Evolutionary conservation across 1,284 basidiomycete genomes (phyloP), one percentile per base, ranked within the genome.

Genomic region (Grifola frondosa): DNA sequence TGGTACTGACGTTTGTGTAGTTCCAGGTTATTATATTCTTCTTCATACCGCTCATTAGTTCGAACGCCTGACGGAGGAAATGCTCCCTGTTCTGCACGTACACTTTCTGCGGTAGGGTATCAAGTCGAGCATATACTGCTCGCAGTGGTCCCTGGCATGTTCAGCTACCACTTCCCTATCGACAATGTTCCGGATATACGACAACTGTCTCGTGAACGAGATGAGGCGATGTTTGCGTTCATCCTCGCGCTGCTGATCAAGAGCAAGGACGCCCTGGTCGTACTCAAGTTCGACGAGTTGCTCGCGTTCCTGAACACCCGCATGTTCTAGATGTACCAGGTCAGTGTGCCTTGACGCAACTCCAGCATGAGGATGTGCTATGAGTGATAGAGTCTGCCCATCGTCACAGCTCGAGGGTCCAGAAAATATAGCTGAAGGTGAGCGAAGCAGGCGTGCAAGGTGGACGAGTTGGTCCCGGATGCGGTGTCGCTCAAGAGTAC

Each of bases 61-160:
- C n/a, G n/a, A n/a, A n/a, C n/a, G n/a, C n/a, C n/a, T n/a, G n/a
- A n/a, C 65, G 96, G 95, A 99, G 63, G 95, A 99, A 50, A 62
- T 93, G 5, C 68, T 97, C n/a, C 3, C 95, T 4, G 84, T 96
- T 12, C 70, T 98, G 8, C 88, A 97, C 61, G 70, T 91, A 20
- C 96, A 97, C 66, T 86, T 99, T n/a, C 68, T 93, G 26, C 80
- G 94, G 31, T 89, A 96, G 65, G 94, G 95, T 23, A 73, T 98
- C 59, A 96, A 95, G 66, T 93, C 90, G 32, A 93, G 88, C 67
- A 98, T 98, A 93, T 98, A 88, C 60, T 88, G 84, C 56, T 92
- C 88, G 13, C 93, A 97, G 59, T 99, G 96, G 95, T 97, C 97
- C 67, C 76, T 99, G 98, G 96, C 0, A 73, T 98, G 60, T 98